These are phyloP conservation scores for Cavenderia fasciculata DNA, from an alignment of 78 protist species.

Conservation along the genomic window DNA sequence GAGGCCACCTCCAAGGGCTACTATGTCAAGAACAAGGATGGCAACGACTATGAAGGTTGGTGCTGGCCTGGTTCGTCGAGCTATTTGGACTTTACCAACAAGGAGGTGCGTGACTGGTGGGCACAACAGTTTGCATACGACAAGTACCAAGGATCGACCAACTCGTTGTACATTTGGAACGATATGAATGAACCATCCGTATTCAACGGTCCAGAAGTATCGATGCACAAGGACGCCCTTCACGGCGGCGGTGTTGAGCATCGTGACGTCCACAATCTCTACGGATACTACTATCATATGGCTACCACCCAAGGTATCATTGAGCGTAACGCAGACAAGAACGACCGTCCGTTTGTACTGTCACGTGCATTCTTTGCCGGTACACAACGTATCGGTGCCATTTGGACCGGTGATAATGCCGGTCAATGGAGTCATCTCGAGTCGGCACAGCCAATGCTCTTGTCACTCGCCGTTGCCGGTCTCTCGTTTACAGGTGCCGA, in stretches of 20 bases:
- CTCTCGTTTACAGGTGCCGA: conserved; percentile 95
- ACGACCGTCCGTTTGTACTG: conserved; percentile 97
- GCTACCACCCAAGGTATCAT: conserved; percentile 89
- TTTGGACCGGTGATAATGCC: conserved; percentile 99
- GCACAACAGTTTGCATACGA: conserved; percentile 84
- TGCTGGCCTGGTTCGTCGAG: conserved; percentile 98
- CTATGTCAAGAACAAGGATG: conserved; percentile 89
- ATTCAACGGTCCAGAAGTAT: conserved; percentile 97
- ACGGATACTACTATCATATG: conserved; percentile 88
- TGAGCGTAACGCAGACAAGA: conserved; percentile 66
- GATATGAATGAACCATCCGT: conserved; percentile 99
- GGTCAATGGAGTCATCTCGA: conserved; percentile 96
- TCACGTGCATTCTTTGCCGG: conserved; percentile 98
- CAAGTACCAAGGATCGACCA: conserved; percentile 90
- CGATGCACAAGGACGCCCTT: conserved; percentile 95
- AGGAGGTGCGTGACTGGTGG: conserved; percentile 95
- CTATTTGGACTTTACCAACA: conserved; percentile 94
- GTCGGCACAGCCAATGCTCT: conserved; percentile 90
- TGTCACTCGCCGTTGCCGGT: conserved; percentile 92
- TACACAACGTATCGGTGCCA: conserved; percentile 96
- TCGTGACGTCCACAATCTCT: conserved; percentile 97
- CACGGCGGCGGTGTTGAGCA: conserved; percentile 91
- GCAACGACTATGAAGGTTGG: conserved; percentile 94
- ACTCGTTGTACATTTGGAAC: conserved; percentile 95
- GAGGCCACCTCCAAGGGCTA: conserved; percentile 84